A percentile compares a stretch with the other conserved stretches of the same genome.
phyloP scores from a whole-genome alignment of 306 rosid species.

The Acacia acuminata region DNA sequence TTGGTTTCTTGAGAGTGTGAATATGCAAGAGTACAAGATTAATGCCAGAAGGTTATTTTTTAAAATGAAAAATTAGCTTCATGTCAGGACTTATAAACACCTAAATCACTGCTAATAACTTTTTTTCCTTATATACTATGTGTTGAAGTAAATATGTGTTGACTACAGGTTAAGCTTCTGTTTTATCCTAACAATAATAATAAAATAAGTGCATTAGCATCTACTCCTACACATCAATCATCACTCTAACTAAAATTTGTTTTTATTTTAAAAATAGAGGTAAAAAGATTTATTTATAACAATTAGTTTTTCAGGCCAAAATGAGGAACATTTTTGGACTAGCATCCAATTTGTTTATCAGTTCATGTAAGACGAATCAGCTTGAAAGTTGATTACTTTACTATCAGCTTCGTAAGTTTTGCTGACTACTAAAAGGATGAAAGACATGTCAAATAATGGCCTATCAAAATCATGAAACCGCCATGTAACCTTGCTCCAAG shows the following conservation, averaged over 20 bases:
- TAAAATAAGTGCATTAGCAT: not conserved
- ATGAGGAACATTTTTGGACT: not conserved
- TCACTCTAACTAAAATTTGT: not conserved
- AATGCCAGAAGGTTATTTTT: not conserved
- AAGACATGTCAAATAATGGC: not conserved
- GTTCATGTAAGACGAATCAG: not conserved
- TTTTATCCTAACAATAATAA: not conserved
- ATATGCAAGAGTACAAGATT: not conserved
- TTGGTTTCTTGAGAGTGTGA: not conserved
- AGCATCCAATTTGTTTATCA: not conserved
- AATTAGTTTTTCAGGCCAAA: not conserved
- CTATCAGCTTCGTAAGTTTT: not conserved
- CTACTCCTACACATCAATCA: not conserved
- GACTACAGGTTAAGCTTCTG: not conserved
- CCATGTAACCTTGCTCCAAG: not conserved
- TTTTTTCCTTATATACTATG: too few relatives aligned
- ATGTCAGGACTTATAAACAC: not conserved
- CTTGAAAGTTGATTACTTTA: not conserved
- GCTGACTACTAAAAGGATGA: not conserved
- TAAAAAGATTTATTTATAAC: not conserved
- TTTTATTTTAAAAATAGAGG: not conserved
- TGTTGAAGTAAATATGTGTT: not conserved
- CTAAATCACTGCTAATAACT: not conserved
- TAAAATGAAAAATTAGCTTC: not conserved
- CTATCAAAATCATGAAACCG: not conserved